These are phyloP conservation scores for Podospora anserina DNA, from an alignment of 495 filamentous ascomycete genomes.

Conservation along the genomic window DNA sequence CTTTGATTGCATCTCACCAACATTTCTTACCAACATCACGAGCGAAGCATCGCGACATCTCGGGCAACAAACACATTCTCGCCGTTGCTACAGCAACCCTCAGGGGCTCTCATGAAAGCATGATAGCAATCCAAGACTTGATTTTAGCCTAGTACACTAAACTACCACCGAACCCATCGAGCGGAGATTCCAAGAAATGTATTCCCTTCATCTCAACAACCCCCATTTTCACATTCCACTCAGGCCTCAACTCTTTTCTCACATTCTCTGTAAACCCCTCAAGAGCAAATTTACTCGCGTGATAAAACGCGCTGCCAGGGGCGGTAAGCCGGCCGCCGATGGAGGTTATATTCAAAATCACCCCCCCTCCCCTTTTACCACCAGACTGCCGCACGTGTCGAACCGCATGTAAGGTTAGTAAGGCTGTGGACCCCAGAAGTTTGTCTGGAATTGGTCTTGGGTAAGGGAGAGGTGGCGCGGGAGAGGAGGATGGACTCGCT, in stretches of 20 bases:
- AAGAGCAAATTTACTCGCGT: constrained; percentile 55
- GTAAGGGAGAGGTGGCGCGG: constrained; percentile 29
- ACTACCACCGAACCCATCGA: too few species aligned
- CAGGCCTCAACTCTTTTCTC: constrained; percentile 46
- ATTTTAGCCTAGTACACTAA: too few species aligned
- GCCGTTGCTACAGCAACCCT: too few species aligned
- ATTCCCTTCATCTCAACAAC: constrained; percentile 35
- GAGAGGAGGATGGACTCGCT: constrained; percentile 39
- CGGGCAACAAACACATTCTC: too few species aligned
- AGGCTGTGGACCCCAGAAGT: constrained; percentile 52
- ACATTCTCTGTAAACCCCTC: constrained; percentile 56
- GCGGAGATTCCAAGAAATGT: too few species aligned
- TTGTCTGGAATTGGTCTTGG: constrained; percentile 47
- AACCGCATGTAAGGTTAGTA: constrained; percentile 42
- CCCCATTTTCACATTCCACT: constrained; percentile 39
- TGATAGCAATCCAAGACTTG: too few species aligned
- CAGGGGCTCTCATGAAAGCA: too few species aligned
- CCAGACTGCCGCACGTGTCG: constrained; percentile 42
- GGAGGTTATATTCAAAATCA: constrained; percentile 53
- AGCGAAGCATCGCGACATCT: too few species aligned
- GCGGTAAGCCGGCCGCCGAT: constrained; percentile 49
- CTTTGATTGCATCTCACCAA: too few species aligned
- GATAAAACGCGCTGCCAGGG: constrained; percentile 51
- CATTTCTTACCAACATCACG: too few species aligned
- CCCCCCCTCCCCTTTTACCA: constrained; percentile 37